Conservation (phyloP, 768 basidiomycete genomes). For the Mrakia gelida region DNA sequence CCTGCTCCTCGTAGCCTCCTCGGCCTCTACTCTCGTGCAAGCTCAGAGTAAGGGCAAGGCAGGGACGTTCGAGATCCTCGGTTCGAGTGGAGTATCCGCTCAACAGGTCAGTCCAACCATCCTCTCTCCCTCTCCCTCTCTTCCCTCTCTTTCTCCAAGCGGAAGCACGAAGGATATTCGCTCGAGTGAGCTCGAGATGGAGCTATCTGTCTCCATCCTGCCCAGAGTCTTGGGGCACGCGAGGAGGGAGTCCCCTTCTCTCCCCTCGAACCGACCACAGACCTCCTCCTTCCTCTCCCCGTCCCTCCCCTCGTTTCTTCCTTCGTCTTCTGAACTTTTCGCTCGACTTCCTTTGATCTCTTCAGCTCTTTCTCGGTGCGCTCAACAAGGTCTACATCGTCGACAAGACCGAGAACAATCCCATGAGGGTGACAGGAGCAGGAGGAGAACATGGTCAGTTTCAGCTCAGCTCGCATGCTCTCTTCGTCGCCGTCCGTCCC, state of each 20-base stretch:
- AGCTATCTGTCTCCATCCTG: not conserved
- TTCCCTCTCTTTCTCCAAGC: not conserved
- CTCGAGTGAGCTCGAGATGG: too few species aligned
- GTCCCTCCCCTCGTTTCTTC: not conserved
- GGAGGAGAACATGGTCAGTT: slow-evolving; percentile 23
- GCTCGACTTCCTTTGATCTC: too few species aligned
- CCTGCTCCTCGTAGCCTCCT: too few species aligned
- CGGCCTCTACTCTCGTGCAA: too few species aligned
- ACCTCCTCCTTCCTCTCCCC: not conserved
- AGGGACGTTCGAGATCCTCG: too few species aligned
- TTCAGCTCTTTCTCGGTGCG: slow-evolving; percentile 73
- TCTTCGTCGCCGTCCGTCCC: not conserved
- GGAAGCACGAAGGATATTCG: not conserved
- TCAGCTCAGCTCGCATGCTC: not conserved
- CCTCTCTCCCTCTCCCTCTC: not conserved
- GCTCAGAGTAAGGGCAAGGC: too few species aligned
- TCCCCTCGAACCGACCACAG: slow-evolving; percentile 3
- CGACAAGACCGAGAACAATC: slow-evolving; percentile 61
- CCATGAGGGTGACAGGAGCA: slow-evolving; percentile 55
- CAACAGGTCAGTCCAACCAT: too few species aligned
- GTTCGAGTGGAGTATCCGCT: too few species aligned
- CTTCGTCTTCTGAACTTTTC: not conserved
- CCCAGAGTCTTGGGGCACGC: not conserved
- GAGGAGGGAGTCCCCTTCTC: too few species aligned
- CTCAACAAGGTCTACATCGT: slow-evolving; percentile 66